Evolutionary conservation across 1,284 basidiomycete species (phyloP), one percentile per base, ranked within the genome.

Genomic region (Termitomyces sp.): DNA sequence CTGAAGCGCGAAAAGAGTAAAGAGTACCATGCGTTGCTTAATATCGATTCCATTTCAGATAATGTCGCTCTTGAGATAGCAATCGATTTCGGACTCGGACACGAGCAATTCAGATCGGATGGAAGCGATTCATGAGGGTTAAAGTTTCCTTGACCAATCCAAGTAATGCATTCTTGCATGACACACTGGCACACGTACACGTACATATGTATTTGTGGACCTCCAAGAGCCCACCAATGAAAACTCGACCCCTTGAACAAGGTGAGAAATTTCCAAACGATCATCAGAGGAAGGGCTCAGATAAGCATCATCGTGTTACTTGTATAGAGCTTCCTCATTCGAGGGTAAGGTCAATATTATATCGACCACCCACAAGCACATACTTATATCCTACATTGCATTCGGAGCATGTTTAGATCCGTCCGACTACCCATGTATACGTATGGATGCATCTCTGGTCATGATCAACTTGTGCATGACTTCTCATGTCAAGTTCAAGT

Each of bases 131-230:
- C 35, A 50, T 44, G 13, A 39, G 24, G 3, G 30, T 51, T 51
- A 53, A 52, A 35, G 47, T 57, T 55, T 49, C 42, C 30, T 41
- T 40, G 16, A 31, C 55, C 55, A 52, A 59, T 53, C 51, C 38
- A 42, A 30, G 28, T 30, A 31, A 41, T 46, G 9, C 33, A 31
- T 33, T 46, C 26, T 43, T 38, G 43, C 42, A 30, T 51, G 50
- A 51, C n/a, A 40, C 24, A 41, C 14, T 10, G 28, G 9, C 28
- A 30, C 5, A 33, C 40, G n/a, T 9, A 41, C 21, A 33, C 42
- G 5, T 35, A 40, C 16, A 46, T 46, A 41, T 24, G 31, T 5
- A 14, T 28, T 10, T 30, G 7, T 44, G 26, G 49, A 45, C 47
- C 52, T 43, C 26, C 31, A 53, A 51, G 38, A 54, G 46, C 26